Conservation (phyloP, 306 rosid genomes). For the Senna tora region DNA sequence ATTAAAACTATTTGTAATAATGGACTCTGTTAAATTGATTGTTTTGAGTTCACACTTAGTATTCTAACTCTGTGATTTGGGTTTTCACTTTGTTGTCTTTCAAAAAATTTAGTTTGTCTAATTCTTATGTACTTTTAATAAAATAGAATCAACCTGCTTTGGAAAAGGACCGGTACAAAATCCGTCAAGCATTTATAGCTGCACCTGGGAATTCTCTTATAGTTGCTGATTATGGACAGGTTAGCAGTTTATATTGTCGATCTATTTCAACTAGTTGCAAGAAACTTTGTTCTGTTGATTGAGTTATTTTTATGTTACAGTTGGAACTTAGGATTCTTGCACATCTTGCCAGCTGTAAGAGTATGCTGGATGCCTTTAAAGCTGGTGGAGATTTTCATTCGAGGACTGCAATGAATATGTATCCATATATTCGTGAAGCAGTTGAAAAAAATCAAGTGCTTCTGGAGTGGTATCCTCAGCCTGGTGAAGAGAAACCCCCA, state of each 20-base stretch:
- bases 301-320: constrained; percentile 57
- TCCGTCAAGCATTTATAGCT: constrained; percentile 93
- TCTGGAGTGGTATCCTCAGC: constrained; percentile 96
- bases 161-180: constrained; percentile 95
- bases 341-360: constrained; percentile 90
- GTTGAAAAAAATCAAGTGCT: constrained; percentile 71
- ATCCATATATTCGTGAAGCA: constrained; percentile 88
- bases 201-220: constrained; percentile 90
- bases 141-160: constrained; percentile 95
- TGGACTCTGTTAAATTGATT: background rate
- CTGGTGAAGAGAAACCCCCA: constrained; percentile 94
- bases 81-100: constrained; percentile 22
- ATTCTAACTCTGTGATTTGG: constrained; percentile 11
- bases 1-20: background rate
- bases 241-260: constrained; percentile 40
- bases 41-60: constrained; percentile 21
- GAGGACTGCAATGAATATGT: constrained; percentile 98
- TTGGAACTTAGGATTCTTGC: constrained; percentile 97
- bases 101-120: constrained; percentile 24
- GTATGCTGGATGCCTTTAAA: constrained; percentile 94
- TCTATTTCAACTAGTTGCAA: constrained; percentile 24
- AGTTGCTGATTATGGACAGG: constrained; percentile 99
- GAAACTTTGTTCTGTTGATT: constrained; percentile 37
- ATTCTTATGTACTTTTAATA: constrained; percentile 30
- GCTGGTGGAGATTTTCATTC: constrained; percentile 99